Percentiles rank a stretch among this genome's conserved stretches.
Evolutionary conservation across 345 rosid genomes (phyloP).

Genomic region (Ceriops decandra): DNA sequence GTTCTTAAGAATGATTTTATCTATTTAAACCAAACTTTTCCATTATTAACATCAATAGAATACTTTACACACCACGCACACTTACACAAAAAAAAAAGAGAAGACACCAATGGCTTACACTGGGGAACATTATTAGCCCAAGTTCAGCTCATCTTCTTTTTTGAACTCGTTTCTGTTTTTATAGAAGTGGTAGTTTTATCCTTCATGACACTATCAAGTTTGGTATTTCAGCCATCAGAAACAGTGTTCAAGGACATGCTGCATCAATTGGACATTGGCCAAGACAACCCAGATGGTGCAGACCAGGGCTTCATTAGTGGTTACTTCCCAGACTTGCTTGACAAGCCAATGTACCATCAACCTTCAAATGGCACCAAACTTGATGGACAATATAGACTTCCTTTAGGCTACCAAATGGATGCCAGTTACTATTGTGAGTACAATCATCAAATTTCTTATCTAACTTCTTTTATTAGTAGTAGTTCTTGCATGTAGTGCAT

Average conservation of each 20-base stretch:
- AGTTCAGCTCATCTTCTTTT: not conserved
- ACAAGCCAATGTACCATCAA: constrained; percentile 71
- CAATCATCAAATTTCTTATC: not conserved
- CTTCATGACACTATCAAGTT: not conserved
- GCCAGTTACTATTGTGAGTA: constrained; percentile 86
- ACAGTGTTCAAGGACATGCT: constrained; percentile 71
- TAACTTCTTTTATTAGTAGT: not conserved
- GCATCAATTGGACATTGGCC: constrained; percentile 55
- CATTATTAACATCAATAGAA: no score
- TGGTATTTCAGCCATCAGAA: constrained; percentile 58
- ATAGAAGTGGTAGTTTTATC: not conserved
- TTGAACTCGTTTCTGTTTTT: not conserved
- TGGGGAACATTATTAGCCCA: not conserved
- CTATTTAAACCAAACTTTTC: no score
- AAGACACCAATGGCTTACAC: not conserved
- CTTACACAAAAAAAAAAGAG: no score
- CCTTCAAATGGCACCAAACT: constrained; percentile 49
- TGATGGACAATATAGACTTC: constrained; percentile 76
- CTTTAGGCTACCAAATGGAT: constrained; percentile 97
- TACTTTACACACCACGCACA: no score
- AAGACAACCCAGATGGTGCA: constrained; percentile 85
- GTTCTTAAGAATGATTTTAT: no score
- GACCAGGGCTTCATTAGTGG: constrained; percentile 92
- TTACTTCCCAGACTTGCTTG: constrained; percentile 83
- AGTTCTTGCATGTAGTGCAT: not conserved